Percentiles rank a stretch among this genome's conserved stretches.
phyloP scores from a whole-genome alignment of 306 rosid species.

The Medicago lupulina region DNA sequence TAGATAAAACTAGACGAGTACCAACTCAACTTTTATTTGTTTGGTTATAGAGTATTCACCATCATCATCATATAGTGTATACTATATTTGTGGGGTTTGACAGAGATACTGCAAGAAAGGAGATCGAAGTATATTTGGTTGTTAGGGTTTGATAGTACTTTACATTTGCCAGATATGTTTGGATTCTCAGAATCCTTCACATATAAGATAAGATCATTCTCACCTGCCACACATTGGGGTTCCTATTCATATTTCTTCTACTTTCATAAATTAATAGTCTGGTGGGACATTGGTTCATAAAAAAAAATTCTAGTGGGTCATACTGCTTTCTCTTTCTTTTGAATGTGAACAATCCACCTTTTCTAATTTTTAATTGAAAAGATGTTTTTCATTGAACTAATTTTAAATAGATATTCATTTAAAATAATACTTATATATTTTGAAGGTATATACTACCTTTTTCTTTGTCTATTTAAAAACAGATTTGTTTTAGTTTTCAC shows the following conservation, averaged over 20 bases:
- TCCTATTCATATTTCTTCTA: conserved; percentile 11
- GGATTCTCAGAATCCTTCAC: conserved; percentile 48
- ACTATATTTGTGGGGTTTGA: conserved; percentile 25
- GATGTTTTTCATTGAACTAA: neutral
- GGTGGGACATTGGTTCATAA: conserved; percentile 37
- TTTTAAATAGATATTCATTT: neutral
- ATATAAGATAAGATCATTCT: conserved; percentile 31
- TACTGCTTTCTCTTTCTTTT: conserved; percentile 30
- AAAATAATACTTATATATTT: too few relatives aligned
- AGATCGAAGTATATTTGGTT: conserved; percentile 35
- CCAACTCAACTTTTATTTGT: conserved; percentile 36
- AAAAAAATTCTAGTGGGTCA: conserved; percentile 36
- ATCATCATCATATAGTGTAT: too few relatives aligned
- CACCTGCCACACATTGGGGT: conserved; percentile 33
- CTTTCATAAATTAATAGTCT: conserved; percentile 12
- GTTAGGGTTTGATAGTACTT: conserved; percentile 54
- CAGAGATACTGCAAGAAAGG: conserved; percentile 36
- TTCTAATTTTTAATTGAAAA: neutral
- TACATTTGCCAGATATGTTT: conserved; percentile 35
- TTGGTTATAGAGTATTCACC: conserved; percentile 51
- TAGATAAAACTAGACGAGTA: conserved; percentile 41
- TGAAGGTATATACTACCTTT: too few relatives aligned
- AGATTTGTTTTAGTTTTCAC: too few relatives aligned
- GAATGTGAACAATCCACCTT: conserved; percentile 14
- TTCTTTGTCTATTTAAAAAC: too few relatives aligned